A percentile compares a stretch with the other conserved stretches of the same genome.
Evolutionary conservation across 148 eudicot genomes (phyloP).

Genomic region (Amaranthus hypochondriacus): DNA sequence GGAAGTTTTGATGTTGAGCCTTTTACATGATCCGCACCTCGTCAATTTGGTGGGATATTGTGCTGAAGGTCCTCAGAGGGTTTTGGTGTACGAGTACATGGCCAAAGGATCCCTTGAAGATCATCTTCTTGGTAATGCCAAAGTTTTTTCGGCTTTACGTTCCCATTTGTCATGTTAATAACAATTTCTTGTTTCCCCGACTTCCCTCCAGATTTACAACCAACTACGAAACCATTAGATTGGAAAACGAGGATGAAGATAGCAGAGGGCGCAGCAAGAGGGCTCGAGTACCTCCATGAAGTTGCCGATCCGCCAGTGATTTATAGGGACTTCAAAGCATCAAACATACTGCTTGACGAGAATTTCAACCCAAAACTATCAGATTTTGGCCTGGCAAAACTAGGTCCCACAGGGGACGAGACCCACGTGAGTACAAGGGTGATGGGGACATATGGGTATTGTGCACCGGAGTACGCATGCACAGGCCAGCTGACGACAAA

Average conservation of each 20-base stretch:
- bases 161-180: neutral
- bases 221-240: constrained; percentile 43
- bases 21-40: constrained; percentile 61
- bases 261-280: constrained; percentile 74
- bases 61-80: constrained; percentile 62
- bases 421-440: constrained; percentile 65
- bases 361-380: constrained; percentile 66
- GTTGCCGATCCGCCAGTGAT: constrained; percentile 73
- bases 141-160: neutral
- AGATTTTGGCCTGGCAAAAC: constrained; percentile 82
- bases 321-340: constrained; percentile 79
- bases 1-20: constrained; percentile 73
- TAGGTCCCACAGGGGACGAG: constrained; percentile 63
- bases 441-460: constrained; percentile 90
- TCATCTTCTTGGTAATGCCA: constrained; percentile 54
- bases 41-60: constrained; percentile 79
- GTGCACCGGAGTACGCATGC: constrained; percentile 82
- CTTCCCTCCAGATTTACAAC: constrained; percentile 32
- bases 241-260: constrained; percentile 72
- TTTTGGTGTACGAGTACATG: constrained; percentile 80
- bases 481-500: constrained; percentile 68
- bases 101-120: constrained; percentile 76
- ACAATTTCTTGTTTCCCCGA: neutral
- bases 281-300: constrained; percentile 78
- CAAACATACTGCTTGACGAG: constrained; percentile 63